Evolutionary conservation across 2,329 filamentous ascomycete species (phyloP).

Genomic region (Mycosphaerella sp.): DNA sequence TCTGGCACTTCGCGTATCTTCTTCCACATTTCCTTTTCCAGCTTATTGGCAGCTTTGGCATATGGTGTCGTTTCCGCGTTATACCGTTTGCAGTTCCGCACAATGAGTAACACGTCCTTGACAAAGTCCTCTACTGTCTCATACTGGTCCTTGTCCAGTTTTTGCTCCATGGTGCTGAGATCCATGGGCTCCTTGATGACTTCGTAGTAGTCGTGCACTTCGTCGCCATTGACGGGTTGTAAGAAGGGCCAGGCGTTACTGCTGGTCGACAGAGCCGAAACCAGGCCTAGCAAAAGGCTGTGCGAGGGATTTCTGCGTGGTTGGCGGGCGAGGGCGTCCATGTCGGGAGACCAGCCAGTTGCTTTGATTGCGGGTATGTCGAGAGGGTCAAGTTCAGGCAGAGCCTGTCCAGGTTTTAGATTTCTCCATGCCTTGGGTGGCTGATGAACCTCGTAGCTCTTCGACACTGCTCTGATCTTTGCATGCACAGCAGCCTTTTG

Average conservation of each 20-base stretch:
- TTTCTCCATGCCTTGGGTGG: slow-evolving; percentile 83
- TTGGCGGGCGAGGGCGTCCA: slow-evolving; percentile 93
- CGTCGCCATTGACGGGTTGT: slow-evolving; percentile 86
- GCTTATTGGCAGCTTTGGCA: slow-evolving; percentile 86
- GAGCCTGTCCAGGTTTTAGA: slow-evolving; percentile 41
- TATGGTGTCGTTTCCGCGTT: slow-evolving; percentile 95
- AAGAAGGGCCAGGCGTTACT: slow-evolving; percentile 91
- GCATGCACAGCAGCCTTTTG: slow-evolving; percentile 93
- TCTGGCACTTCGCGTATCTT: slow-evolving; percentile 88
- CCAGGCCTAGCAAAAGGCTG: slow-evolving; percentile 83
- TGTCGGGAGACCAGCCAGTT: slow-evolving; percentile 92
- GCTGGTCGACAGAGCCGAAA: slow-evolving; percentile 94
- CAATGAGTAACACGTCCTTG: slow-evolving; percentile 78
- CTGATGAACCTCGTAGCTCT: slow-evolving; percentile 77
- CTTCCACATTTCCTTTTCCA: slow-evolving; percentile 93
- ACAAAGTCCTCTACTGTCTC: slow-evolving; percentile 87
- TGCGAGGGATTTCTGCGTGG: slow-evolving; percentile 95
- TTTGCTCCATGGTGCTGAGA: slow-evolving; percentile 87
- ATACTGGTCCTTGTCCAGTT: slow-evolving; percentile 91
- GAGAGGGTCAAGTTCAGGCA: slow-evolving; percentile 73
- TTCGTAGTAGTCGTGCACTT: slow-evolving; percentile 98
- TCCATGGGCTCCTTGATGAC: slow-evolving; percentile 99
- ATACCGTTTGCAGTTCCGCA: slow-evolving; percentile 91
- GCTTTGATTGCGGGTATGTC: slow-evolving; percentile 79
- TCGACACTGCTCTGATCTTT: slow-evolving; percentile 88